Base-by-base conservation (phyloP, 805 yeast species). In the Ogataea sp. region DNA sequence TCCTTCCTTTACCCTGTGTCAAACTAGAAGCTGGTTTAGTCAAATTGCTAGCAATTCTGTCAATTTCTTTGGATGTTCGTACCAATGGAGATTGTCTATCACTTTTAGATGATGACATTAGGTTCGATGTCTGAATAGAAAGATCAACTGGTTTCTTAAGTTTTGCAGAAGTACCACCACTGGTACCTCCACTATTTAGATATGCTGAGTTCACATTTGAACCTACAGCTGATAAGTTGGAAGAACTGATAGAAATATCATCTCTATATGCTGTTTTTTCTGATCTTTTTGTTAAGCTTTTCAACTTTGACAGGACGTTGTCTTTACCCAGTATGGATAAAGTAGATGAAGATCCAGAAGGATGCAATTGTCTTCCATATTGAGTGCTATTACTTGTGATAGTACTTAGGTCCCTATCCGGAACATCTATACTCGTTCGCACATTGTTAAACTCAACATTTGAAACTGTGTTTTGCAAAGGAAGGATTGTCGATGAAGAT, bases 391-490 rank as follows among this genome's bases (percentile, higher is more conserved):
- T 26, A 11, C 15, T 26, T 14, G 20, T 30, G 14, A n/a, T 6
- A 6, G 21, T 11, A 39, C 45, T 18, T 32, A 33, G n/a, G 10
- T 36, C 21, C 35, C 30, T 16, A 16, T 32, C 20, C 26, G 21
- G 39, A 15, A 20, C 32, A 21, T 41, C 53, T 14, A 41, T 31
- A 32, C 49, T 46, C 11, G 50, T 26, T 16, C 59, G 40, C 6
- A 59, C 56, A 40, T 60, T 60, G 36, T 50, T 59, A 44, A 60
- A 60, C 39, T 59, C 65, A n/a, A 60, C 64, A 38, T 51, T 55
- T 14, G 58, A 44, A 17, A 48, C 50, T 6, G 54, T 42, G 43
- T 51, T 42, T 45, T 52, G 45, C 39, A 49, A 44, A 3, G 54
- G 49, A 11, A 48, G 25, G 4, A 49, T 35, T 2, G 53, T 42